A percentile compares a stretch with the other conserved stretches of the same genome.
Evolutionary conservation across 768 basidiomycete genomes (phyloP).

Genomic region (Termitomyces sp.): DNA sequence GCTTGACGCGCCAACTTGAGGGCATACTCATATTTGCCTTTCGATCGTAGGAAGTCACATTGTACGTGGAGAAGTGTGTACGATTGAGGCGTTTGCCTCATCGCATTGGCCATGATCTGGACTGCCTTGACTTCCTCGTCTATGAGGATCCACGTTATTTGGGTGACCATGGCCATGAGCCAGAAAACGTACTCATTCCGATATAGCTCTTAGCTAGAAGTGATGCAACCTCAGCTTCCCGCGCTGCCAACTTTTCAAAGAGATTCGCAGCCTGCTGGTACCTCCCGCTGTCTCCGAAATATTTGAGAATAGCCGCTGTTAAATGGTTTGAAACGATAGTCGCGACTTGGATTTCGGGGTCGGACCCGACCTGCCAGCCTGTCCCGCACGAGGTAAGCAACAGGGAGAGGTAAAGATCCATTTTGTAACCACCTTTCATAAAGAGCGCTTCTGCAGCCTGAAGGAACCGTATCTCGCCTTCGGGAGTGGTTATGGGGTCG

Average conservation of each 20-base stretch:
- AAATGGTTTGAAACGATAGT: slow-evolving; percentile 96
- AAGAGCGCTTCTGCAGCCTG: slow-evolving; percentile 89
- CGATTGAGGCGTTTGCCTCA: slow-evolving; percentile 84
- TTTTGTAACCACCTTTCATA: slow-evolving; percentile 53
- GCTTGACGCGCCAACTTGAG: slow-evolving; percentile 90
- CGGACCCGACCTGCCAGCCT: slow-evolving; percentile 99
- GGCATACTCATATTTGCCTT: slow-evolving; percentile 85
- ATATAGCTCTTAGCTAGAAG: slow-evolving; percentile 88
- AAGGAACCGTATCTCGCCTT: slow-evolving; percentile 87
- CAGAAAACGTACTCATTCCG: slow-evolving; percentile 82
- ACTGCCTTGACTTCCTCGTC: slow-evolving; percentile 99
- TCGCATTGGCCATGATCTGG: slow-evolving; percentile 83
- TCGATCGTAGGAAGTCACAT: slow-evolving; percentile 88
- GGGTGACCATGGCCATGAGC: neutral
- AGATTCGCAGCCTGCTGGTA: slow-evolving; percentile 87
- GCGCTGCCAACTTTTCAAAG: slow-evolving; percentile 85
- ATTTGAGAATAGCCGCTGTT: slow-evolving; percentile 92
- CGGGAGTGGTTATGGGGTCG: slow-evolving; percentile 87
- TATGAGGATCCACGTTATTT: slow-evolving; percentile 24
- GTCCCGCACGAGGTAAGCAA: neutral
- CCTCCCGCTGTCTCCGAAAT: slow-evolving; percentile 90
- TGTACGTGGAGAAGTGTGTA: slow-evolving; percentile 94
- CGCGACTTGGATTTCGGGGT: slow-evolving; percentile 98
- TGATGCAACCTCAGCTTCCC: slow-evolving; percentile 86
- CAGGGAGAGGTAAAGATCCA: neutral